Evolutionary conservation across 2,329 filamentous ascomycete species (phyloP), one percentile per base, ranked within the genome.

Genomic region (Stachybotrys chartarum): DNA sequence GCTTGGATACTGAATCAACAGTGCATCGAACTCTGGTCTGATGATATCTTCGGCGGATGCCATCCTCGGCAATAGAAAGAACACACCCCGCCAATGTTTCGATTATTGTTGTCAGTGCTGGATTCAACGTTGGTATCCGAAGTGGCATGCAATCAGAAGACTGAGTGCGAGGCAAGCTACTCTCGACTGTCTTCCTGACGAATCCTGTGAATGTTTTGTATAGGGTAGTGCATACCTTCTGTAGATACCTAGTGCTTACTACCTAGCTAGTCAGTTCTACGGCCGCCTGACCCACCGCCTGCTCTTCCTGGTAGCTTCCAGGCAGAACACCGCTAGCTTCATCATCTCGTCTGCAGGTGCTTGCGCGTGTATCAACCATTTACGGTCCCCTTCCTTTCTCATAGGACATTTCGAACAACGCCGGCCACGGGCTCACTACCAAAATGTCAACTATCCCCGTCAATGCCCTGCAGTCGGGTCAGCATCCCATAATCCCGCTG

Each of bases 391-490:
- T 32, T 48, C 18, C 42, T 10, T 17, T 10, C 14, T 30, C 18
- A 47, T 17, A 14, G 45, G 39, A 44, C 39, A 44, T 44, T n/a
- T 44, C 5, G 39, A 24, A 24, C 24, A 24, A 24, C 24, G 24
- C 24, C 24, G 24, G 24, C 24, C 2, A 8, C 18, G 30, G 35
- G 45, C 14, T 42, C 35, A 42, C 14, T 46, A 18, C 30, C 50
- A 59, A 56, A 51, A 96, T 96, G 91, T 92, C 91, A 56, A 94
- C 91, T 18, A 88, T 94, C 66, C 89, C 90, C n/a, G 75, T 81
- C 45, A 82, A 82, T 46, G 84, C 86, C 60, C 81, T 91, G 52
- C 88, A 93, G 72, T 92, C 89, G 72, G 87, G 85, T 55, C 82
- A 87, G 60, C 86, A 87, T 73, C 91, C 93, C 30, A 85, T 86